A percentile compares a stretch with the other conserved stretches of the same genome.
Conservation (phyloP, 108 stramenopile species). For the Skeletonema grethae region DNA sequence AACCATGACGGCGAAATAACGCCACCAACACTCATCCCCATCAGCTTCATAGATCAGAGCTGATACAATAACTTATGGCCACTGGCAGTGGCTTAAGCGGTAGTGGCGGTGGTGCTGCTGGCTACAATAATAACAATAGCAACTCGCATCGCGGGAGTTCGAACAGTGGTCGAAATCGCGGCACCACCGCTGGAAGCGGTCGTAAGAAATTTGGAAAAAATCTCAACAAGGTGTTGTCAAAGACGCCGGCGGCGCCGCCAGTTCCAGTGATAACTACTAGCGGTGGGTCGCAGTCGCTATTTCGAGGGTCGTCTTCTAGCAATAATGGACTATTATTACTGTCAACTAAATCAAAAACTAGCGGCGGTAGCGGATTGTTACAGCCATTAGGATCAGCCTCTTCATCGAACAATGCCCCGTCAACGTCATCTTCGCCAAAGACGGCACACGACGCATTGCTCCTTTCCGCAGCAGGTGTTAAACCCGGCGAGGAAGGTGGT, state of each 20-base stretch:
- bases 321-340: slow-evolving; percentile 79
- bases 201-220: slow-evolving; percentile 83
- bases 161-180: not conserved
- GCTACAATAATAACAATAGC: not conserved
- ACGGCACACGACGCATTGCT: slow-evolving; percentile 40
- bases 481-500: slow-evolving; percentile 5
- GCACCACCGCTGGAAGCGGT: not conserved
- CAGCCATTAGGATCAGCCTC: slow-evolving; percentile 39
- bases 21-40: not conserved
- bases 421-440: slow-evolving; percentile 37
- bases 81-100: slow-evolving; percentile 3
- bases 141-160: not conserved
- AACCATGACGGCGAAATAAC: not conserved
- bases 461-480: slow-evolving; percentile 29
- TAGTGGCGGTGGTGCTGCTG: slow-evolving; percentile 8
- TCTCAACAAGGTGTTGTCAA: slow-evolving; percentile 76
- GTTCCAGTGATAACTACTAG: slow-evolving; percentile 28
- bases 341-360: slow-evolving; percentile 67
- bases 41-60: not conserved
- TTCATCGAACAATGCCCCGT: not conserved
- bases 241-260: slow-evolving; percentile 63
- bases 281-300: slow-evolving; percentile 22
- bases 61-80: not conserved
- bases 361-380: slow-evolving; percentile 20
- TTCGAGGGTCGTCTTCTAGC: slow-evolving; percentile 32